These are phyloP conservation scores for Spirogloea muscicola DNA, from an alignment of 139 green algal species.

Conservation along the genomic window DNA sequence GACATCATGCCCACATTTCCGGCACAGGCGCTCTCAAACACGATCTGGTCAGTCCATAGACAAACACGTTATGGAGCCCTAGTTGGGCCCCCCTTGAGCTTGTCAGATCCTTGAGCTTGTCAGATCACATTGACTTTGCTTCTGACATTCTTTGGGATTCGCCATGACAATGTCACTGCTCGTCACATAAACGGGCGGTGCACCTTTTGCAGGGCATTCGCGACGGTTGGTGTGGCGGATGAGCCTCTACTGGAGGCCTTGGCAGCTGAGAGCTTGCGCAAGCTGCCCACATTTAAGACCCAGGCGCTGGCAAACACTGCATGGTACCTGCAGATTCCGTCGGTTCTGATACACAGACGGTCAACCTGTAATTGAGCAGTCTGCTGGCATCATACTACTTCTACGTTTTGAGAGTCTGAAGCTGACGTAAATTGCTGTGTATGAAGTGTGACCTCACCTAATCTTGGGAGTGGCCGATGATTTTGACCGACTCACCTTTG, in stretches of 20 bases:
- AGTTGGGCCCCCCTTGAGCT: too few relatives aligned
- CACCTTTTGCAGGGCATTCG: neutral
- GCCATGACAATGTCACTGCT: too few relatives aligned
- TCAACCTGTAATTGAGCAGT: neutral
- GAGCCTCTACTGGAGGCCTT: neutral
- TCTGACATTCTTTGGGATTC: neutral
- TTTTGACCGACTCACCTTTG: neutral
- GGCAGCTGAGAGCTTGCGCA: neutral
- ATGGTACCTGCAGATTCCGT: neutral
- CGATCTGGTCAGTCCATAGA: too few relatives aligned
- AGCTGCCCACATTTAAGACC: neutral
- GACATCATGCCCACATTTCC: too few relatives aligned
- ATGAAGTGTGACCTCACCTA: neutral
- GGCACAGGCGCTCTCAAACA: too few relatives aligned
- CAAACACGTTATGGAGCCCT: too few relatives aligned
- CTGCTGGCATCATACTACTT: neutral
- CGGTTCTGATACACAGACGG: neutral
- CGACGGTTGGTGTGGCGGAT: neutral
- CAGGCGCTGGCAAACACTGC: constrained; percentile 6
- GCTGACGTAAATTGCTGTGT: neutral
- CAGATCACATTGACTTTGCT: neutral
- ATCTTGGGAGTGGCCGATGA: neutral
- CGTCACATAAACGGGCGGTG: too few relatives aligned
- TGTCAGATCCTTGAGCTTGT: too few relatives aligned
- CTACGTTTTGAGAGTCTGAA: constrained; percentile 1